phyloP scores from a whole-genome alignment of 2,329 filamentous ascomycete genomes.

The Teratosphaeria nubilosa region DNA sequence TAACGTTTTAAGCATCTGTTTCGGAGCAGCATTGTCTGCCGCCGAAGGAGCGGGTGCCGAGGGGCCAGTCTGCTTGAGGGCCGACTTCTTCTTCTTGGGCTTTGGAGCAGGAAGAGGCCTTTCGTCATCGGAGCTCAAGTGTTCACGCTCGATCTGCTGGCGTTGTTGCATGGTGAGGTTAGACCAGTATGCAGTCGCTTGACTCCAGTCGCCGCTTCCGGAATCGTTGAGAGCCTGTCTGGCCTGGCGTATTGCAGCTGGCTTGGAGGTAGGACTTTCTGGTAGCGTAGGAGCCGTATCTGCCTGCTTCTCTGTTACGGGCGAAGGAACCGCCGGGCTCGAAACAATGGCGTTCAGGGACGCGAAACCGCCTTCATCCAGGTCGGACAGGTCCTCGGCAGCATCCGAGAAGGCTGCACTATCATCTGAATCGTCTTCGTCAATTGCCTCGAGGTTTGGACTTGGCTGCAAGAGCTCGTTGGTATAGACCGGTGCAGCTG shows the following conservation, averaged over 20 bases:
- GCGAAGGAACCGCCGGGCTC: constrained; percentile 34
- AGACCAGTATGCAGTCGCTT: constrained; percentile 60
- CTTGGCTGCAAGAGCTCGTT: not conserved
- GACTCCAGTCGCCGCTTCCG: constrained; percentile 49
- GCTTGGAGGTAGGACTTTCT: constrained; percentile 17
- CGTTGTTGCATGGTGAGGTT: constrained; percentile 54
- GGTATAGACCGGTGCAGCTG: not conserved
- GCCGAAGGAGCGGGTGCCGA: constrained; percentile 1
- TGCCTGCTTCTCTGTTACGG: not conserved
- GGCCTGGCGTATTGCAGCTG: constrained; percentile 2
- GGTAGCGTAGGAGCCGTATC: constrained; percentile 2
- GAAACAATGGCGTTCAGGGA: constrained; percentile 65
- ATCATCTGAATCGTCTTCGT: constrained; percentile 31
- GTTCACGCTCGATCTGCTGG: constrained; percentile 49
- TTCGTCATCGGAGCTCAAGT: constrained; percentile 25
- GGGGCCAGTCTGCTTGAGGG: constrained; percentile 12
- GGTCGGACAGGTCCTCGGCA: constrained; percentile 59
- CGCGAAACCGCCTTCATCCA: constrained; percentile 58
- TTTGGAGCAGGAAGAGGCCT: constrained; percentile 19
- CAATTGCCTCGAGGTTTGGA: constrained; percentile 10
- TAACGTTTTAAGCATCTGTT: constrained; percentile 31
- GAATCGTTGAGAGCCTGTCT: constrained; percentile 1
- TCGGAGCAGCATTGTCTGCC: not conserved
- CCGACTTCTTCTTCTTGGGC: constrained; percentile 32
- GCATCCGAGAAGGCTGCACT: constrained; percentile 65